phyloP scores from a whole-genome alignment of 2,329 filamentous ascomycete species.

The Diplodia intermedia region DNA sequence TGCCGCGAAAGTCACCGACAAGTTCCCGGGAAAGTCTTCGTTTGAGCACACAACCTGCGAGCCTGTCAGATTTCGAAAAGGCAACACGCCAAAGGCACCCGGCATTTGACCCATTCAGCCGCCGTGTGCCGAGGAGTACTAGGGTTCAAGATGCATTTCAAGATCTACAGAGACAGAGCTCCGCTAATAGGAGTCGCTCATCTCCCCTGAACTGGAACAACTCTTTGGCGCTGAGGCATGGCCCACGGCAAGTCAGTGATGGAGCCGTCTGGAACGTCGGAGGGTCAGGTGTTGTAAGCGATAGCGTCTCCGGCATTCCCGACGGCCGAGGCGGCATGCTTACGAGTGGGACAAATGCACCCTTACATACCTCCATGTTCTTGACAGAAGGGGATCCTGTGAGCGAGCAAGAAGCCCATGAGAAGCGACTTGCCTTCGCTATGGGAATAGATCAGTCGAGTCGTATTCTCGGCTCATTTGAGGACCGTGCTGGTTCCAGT shows the following conservation, averaged over 20 bases:
- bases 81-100: conserved; percentile 53
- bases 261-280: conserved; percentile 81
- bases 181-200: not conserved
- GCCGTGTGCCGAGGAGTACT: conserved; percentile 45
- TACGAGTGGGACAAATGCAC: conserved; percentile 76
- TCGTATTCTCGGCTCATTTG: conserved; percentile 62
- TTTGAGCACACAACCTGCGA: conserved; percentile 57
- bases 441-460: conserved; percentile 76
- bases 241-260: conserved; percentile 61
- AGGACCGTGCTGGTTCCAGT: not conserved
- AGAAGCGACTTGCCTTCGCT: conserved; percentile 77
- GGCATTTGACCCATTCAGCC: conserved; percentile 61
- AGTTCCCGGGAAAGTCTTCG: conserved; percentile 58
- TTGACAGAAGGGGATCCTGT: conserved; percentile 58
- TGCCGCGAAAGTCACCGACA: conserved; percentile 52
- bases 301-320: conserved; percentile 59
- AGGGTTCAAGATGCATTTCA: conserved; percentile 45
- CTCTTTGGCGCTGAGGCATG: conserved; percentile 20
- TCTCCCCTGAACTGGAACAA: not conserved
- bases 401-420: conserved; percentile 72
- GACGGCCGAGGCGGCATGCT: conserved; percentile 69
- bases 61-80: conserved; percentile 56
- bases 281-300: conserved; percentile 65
- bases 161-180: conserved; percentile 36
- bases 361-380: conserved; percentile 65